Base-by-base conservation (phyloP, 129 eudicot species). In the Scalesia atractyloides region DNA sequence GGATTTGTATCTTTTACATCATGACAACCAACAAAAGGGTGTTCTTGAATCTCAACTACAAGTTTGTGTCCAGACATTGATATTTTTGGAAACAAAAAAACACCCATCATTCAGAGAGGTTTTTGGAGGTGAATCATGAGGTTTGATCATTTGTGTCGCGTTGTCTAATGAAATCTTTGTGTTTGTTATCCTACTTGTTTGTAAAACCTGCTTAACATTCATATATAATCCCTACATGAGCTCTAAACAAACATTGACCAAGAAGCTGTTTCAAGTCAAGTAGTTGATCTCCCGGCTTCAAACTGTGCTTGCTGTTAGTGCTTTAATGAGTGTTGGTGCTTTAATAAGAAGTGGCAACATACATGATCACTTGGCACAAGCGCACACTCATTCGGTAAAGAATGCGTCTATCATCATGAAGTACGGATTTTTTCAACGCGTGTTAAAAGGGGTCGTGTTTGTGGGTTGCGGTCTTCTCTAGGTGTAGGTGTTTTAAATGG, bases 41-140 rank as follows among this genome's bases (percentile, higher is more conserved):
- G 8, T 56, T 76, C 80, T 67, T 67, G 60, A 16, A 70, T 53
- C 52, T 70, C 9, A 59, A 62, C 64, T 64, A 52, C 76, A 61
- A 50, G 24, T 74, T 43, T 46, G 63, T 70, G 70, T 53, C 53
- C 19, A n/a, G 7, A 41, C 22, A 51, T 44, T 4, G 7, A 71
- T 64, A 48, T 64, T 50, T 76, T 43, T 19, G 16, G 46, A 19
- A 71, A 64, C 73, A 78, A 8, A 64, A 46, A 78, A 78, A 78
- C 82, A 78, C 65, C 68, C 68, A 78, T 78, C 82, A 77, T 77
- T 77, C 19, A 44, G 36, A 17, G 37, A 8, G n/a, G 44, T 60
- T 39, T 77, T 10, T 33, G 22, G 18, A 70, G 15, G 58, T 47
- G 44, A 62, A 70, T 51, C 60, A 71, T 56, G 82, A 60, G 59